phyloP scores from a whole-genome alignment of 306 rosid species.

The Gillenia trifoliata region DNA sequence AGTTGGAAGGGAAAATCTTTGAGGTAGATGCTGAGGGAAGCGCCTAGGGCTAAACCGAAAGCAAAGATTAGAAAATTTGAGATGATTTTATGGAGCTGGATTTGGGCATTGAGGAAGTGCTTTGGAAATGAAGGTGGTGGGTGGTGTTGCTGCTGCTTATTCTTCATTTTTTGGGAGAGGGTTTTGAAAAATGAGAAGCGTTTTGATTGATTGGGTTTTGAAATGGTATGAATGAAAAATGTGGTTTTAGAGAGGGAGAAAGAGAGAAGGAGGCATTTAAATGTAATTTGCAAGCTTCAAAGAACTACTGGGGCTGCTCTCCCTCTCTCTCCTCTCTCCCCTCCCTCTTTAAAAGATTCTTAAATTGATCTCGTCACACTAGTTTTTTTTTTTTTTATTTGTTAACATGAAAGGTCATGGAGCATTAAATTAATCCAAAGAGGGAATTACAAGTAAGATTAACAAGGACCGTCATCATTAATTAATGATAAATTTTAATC shows the following conservation, averaged over 20 bases:
- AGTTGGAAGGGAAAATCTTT: conserved; percentile 26
- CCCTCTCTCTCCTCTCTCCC: not conserved
- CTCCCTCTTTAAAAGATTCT: not conserved
- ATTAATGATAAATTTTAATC: not conserved
- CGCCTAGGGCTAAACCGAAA: conserved; percentile 57
- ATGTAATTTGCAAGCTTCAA: not conserved
- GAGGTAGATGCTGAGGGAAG: conserved; percentile 40
- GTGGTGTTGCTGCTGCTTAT: conserved; percentile 13
- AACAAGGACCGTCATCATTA: not conserved
- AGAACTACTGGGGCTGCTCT: not conserved
- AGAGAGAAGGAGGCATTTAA: not conserved
- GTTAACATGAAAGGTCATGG: not conserved
- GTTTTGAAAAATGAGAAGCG: not conserved
- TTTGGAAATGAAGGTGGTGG: conserved; percentile 25
- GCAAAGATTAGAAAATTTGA: conserved; percentile 39
- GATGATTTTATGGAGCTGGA: conserved; percentile 39
- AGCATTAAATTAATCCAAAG: not conserved
- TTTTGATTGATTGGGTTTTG: not conserved
- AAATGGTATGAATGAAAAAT: not conserved
- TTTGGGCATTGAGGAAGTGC: conserved; percentile 22
- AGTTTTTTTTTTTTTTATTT: not conserved
- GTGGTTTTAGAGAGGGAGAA: not conserved
- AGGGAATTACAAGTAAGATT: not conserved
- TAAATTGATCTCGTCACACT: not conserved
- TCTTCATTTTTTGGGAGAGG: conserved; percentile 9